Base-by-base conservation (phyloP, 805 yeast genomes). In the Hanseniaspora nectarophila region DNA sequence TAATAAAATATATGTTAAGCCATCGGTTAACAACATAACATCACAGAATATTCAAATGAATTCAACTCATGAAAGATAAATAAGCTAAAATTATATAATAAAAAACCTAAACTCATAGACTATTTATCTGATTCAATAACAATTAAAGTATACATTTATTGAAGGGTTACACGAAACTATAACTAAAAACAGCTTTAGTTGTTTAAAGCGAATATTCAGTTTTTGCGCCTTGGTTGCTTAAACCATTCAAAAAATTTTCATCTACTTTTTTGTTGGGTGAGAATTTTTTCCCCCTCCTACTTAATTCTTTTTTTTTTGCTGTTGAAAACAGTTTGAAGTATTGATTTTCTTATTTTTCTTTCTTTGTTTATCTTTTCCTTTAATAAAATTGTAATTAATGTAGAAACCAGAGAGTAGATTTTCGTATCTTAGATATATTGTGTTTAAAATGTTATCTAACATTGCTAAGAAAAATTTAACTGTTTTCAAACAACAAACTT, bases 381-480 rank as follows among this genome's bases (percentile, higher is more conserved):
- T n/a, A n/a, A n/a, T n/a, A n/a, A n/a, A n/a, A 29, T 20, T 12
- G n/a, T 28, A 34, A 32, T 1, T 13, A 20, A 3, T 20, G 5
- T 8, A 33, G n/a, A 48, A 42, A 33, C 53, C 53, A 49, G 53
- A 49, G 53, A 42, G 53, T 49, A 49, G 53, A 49, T 49, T 49
- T 42, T 46, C 43, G 44, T 49, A 47, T 39, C 51, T 47, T 47
- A 47, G 51, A 47, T 29, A 31, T 39, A 39, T 47, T 47, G 51
- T 43, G 45, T 47, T 47, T 16, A 33, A 49, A 32, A 52, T 52
- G 54, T 45, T 52, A 43, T 52, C 54, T 28, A 46, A 40, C 45
- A 45, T 52, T 40, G 42, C 54, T 45, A 52, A 40, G 40, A 51
- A 51, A 44, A 45, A 51, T 43, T 26, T 45, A 44, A 44, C 38